phyloP scores from a whole-genome alignment of 768 basidiomycete genomes.

The Tricholoma sp. region DNA sequence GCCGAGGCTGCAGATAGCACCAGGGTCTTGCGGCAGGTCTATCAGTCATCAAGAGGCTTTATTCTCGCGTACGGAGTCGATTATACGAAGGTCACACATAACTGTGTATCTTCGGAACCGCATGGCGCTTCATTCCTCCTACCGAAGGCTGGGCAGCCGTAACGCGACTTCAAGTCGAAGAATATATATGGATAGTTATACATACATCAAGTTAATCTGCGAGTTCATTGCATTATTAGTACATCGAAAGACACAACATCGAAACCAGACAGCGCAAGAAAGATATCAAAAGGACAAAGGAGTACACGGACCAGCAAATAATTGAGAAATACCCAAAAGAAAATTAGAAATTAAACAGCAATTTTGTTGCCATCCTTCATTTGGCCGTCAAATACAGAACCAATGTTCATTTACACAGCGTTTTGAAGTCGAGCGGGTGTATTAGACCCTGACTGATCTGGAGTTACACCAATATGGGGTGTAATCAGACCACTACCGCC shows the following conservation, averaged over 20 bases:
- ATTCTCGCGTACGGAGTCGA: not conserved
- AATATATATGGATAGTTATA: not conserved
- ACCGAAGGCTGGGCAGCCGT: not conserved
- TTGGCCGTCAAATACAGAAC: slow-evolving; percentile 38
- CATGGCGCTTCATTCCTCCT: no score
- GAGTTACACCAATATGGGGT: slow-evolving; percentile 58
- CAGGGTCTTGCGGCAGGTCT: no score
- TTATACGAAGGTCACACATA: not conserved
- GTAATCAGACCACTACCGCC: slow-evolving; percentile 84
- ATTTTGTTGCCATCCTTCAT: slow-evolving; percentile 28
- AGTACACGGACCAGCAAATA: not conserved
- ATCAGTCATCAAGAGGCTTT: not conserved
- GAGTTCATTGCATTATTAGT: not conserved
- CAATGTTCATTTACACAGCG: slow-evolving; percentile 36
- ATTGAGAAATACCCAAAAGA: not conserved
- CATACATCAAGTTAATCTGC: not conserved
- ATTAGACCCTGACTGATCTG: slow-evolving; percentile 52
- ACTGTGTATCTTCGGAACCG: no score
- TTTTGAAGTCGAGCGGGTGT: slow-evolving; percentile 31
- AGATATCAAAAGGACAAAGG: not conserved
- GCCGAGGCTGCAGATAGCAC: not conserved
- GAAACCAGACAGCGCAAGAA: not conserved
- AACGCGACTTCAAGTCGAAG: not conserved
- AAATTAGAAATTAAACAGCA: slow-evolving; percentile 24
- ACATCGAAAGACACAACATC: not conserved